Evolutionary conservation across 805 yeast species (phyloP).

Genomic region (Tetrapisispora namnaoensis): DNA sequence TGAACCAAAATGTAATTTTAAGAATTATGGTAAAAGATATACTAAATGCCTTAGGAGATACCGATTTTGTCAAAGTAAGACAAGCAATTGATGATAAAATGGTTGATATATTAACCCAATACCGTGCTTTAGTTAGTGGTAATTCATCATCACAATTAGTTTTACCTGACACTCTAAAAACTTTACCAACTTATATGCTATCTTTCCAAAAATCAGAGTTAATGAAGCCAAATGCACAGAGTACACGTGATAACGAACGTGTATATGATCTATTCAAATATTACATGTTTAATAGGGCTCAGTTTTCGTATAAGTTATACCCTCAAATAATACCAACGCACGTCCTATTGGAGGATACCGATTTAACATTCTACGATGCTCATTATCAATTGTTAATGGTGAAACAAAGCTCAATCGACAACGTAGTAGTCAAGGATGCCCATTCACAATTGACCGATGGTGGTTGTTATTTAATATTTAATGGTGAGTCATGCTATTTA

Average conservation of each 20-base stretch:
- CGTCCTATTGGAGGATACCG: slow-evolving; percentile 41
- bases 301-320: slow-evolving; percentile 56
- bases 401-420: slow-evolving; percentile 35
- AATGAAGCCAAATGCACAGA: slow-evolving; percentile 31
- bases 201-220: slow-evolving; percentile 60
- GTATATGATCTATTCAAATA: slow-evolving; percentile 38
- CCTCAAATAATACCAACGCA: slow-evolving; percentile 72
- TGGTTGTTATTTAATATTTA: slow-evolving; percentile 67
- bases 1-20: slow-evolving; percentile 60
- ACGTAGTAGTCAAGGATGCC: slow-evolving; percentile 31
- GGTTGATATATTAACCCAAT: slow-evolving; percentile 46
- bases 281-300: slow-evolving; percentile 41
- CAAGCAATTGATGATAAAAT: slow-evolving; percentile 43
- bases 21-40: slow-evolving; percentile 44
- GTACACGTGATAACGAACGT: slow-evolving; percentile 50
- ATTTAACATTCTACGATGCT: slow-evolving; percentile 37
- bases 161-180: slow-evolving; percentile 70
- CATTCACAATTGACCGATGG: slow-evolving; percentile 40
- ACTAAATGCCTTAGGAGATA: slow-evolving; percentile 29
- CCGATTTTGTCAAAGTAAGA: slow-evolving; percentile 38
- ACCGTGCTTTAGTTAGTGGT: slow-evolving; percentile 37
- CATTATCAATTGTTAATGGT: slow-evolving; percentile 32
- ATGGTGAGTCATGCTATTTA: slow-evolving; percentile 47
- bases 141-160: slow-evolving; percentile 45
- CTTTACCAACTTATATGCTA: slow-evolving; percentile 54